phyloP scores from a whole-genome alignment of 176 grass and related monocot species.

The Raddia distichophylla region DNA sequence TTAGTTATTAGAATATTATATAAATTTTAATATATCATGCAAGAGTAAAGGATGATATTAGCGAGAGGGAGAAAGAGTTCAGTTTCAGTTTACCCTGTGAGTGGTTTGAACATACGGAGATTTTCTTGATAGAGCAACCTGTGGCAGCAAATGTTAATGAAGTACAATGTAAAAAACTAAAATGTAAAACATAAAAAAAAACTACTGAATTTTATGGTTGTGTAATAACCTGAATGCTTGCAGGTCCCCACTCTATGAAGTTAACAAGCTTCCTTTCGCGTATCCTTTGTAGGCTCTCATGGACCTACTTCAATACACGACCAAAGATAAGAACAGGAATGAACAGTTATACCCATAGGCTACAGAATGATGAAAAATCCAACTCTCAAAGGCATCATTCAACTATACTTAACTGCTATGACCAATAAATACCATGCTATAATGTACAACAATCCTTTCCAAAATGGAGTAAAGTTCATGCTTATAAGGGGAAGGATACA shows the following conservation, averaged over 20 bases:
- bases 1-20: slow-evolving; percentile 15
- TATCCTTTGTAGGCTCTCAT: slow-evolving; percentile 98
- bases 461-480: neutral
- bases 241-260: slow-evolving; percentile 98
- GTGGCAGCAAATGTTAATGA: slow-evolving; percentile 29
- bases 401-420: neutral
- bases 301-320: slow-evolving; percentile 58
- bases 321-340: slow-evolving; percentile 14
- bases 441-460: neutral
- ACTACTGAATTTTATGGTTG: neutral
- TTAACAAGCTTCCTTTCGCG: slow-evolving; percentile 98
- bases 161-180: slow-evolving; percentile 16
- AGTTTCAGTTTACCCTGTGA: slow-evolving; percentile 78
- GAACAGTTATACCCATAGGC: slow-evolving; percentile 17
- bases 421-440: neutral
- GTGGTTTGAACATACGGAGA: slow-evolving; percentile 99
- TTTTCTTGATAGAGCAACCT: slow-evolving; percentile 99
- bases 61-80: slow-evolving; percentile 2
- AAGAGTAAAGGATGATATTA: neutral
- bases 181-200: neutral
- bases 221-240: slow-evolving; percentile 85
- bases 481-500: neutral
- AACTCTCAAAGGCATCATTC: neutral
- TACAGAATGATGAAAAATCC: neutral
- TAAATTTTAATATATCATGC: neutral